Conservation (phyloP, 2,329 filamentous ascomycete genomes). For the Colletotrichum magnum region DNA sequence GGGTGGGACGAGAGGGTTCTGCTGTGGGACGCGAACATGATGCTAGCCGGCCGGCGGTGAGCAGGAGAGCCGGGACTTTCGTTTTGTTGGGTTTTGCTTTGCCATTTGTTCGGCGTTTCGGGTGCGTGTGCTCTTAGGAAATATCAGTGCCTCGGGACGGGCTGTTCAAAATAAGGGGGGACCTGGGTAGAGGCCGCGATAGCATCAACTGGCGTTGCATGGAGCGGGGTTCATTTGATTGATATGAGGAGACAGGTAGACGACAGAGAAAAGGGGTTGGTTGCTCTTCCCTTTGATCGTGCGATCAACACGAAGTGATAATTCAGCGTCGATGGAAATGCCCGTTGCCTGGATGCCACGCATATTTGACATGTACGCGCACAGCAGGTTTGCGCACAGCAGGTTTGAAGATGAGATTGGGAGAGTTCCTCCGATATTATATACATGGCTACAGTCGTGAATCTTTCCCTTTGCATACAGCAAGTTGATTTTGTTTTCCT, state of each 20-base stretch:
- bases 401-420: conserved; percentile 35
- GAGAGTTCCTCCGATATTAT: conserved; percentile 25
- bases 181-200: neutral
- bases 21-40: conserved; percentile 86
- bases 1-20: conserved; percentile 95
- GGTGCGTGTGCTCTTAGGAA: neutral
- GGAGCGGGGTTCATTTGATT: neutral
- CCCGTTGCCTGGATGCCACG: too few species aligned
- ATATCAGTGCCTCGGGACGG: neutral
- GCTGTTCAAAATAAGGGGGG: neutral
- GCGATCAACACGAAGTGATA: too few species aligned
- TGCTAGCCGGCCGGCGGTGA: conserved; percentile 48
- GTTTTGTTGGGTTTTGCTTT: conserved; percentile 4
- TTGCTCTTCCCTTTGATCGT: neutral
- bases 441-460: conserved; percentile 31
- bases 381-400: neutral
- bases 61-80: neutral
- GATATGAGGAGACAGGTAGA: neutral
- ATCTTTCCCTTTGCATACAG: conserved; percentile 15
- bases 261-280: too few species aligned
- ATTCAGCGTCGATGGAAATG: too few species aligned
- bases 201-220: conserved; percentile 10
- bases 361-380: neutral
- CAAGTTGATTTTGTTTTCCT: neutral
- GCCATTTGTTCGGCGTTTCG: conserved; percentile 21